phyloP scores from a whole-genome alignment of 352 stramenopile genomes.

The Phytophthora aleatoria region DNA sequence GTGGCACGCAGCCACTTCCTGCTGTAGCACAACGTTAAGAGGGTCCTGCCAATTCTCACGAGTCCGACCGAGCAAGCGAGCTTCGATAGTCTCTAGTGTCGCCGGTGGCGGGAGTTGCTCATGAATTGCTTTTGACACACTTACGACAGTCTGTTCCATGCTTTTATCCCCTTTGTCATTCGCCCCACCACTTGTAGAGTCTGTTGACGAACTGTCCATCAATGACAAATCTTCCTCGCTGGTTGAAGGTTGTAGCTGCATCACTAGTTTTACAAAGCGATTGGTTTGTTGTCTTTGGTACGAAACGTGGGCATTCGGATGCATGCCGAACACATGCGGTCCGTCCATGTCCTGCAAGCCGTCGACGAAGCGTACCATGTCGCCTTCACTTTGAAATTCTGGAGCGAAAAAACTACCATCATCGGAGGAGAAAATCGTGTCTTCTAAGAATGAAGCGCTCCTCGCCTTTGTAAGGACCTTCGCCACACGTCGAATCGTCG shows the following conservation, averaged over 20 bases:
- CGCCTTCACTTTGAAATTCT: conserved; percentile 38
- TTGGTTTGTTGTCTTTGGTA: conserved; percentile 65
- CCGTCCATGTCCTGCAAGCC: conserved; percentile 49
- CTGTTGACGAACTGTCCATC: background rate
- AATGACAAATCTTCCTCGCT: background rate
- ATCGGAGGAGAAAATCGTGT: conserved; percentile 14
- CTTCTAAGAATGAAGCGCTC: conserved; percentile 10
- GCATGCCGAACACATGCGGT: conserved; percentile 82
- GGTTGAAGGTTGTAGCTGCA: conserved; percentile 39
- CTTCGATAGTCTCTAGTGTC: conserved; percentile 12
- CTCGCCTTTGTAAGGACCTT: conserved; percentile 2
- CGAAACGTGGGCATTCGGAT: conserved; percentile 79
- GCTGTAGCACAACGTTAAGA: conserved; percentile 65
- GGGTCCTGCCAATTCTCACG: conserved; percentile 39
- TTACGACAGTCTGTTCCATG: conserved; percentile 24
- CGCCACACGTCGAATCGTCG: background rate
- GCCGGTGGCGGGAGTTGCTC: conserved; percentile 19
- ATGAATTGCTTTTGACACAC: conserved; percentile 30
- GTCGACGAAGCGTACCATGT: conserved; percentile 62
- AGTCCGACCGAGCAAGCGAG: background rate
- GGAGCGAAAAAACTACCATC: conserved; percentile 52
- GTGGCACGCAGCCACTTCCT: conserved; percentile 67
- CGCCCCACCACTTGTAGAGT: background rate
- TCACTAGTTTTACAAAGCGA: conserved; percentile 36
- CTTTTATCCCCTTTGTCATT: background rate